These are phyloP conservation scores for Triangularia setosa DNA, from an alignment of 2,329 filamentous ascomycete species.

Conservation along the genomic window DNA sequence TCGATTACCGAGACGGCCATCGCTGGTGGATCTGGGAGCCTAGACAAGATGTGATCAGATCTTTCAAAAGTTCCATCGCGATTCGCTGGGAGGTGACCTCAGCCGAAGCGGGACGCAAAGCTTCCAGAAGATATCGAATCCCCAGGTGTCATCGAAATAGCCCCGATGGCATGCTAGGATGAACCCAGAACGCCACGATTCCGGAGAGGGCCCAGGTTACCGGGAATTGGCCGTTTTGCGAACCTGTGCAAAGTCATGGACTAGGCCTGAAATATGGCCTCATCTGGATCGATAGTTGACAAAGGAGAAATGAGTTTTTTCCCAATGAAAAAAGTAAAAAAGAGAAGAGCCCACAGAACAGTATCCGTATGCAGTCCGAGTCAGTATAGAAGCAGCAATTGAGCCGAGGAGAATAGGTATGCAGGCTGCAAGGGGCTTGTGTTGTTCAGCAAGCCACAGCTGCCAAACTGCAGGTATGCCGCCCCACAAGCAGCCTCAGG, in stretches of 20 bases:
- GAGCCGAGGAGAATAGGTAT: background rate
- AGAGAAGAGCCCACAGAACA: background rate
- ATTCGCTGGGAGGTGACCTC: background rate
- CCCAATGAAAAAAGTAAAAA: background rate
- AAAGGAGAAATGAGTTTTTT: background rate
- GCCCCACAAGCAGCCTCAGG: background rate
- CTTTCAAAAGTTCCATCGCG: background rate
- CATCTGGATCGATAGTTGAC: background rate
- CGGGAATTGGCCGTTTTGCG: background rate
- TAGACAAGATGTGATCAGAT: background rate
- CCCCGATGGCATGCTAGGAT: background rate
- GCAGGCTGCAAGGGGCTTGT: background rate
- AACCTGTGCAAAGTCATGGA: background rate
- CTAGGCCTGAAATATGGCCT: background rate
- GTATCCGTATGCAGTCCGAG: background rate
- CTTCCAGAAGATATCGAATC: background rate
- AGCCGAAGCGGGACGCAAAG: background rate
- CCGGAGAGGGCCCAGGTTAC: background rate
- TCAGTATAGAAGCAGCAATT: background rate
- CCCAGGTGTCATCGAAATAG: background rate
- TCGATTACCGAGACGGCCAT: slow-evolving; percentile 17
- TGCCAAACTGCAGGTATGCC: background rate
- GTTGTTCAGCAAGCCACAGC: background rate
- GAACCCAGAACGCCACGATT: background rate
- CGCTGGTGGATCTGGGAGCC: background rate